phyloP scores from a whole-genome alignment of 1,139 yeast genomes.

The Nadsonia commutata region DNA sequence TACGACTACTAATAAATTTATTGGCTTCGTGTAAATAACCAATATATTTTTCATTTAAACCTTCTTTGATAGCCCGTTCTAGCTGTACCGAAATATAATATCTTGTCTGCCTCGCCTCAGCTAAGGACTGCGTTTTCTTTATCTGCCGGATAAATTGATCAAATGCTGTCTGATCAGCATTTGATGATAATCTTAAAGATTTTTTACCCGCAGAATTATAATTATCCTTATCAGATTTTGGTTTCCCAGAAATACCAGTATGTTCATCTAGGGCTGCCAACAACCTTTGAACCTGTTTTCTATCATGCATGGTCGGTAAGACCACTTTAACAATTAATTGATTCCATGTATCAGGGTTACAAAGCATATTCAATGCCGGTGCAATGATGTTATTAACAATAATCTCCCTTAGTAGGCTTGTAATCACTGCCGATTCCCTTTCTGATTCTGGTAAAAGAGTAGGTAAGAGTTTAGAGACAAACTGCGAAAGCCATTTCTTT shows the following conservation, averaged over 20 bases:
- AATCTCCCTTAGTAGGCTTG: constrained; percentile 45
- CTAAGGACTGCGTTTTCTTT: constrained; percentile 21
- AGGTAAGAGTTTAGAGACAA: constrained; percentile 35
- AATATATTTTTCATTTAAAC: constrained; percentile 12
- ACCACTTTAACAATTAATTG: constrained; percentile 43
- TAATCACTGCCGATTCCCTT: constrained; percentile 33
- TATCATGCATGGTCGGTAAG: constrained; percentile 54
- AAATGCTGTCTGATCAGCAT: constrained; percentile 25
- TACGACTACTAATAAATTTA: constrained; percentile 15
- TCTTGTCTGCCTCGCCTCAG: constrained; percentile 31
- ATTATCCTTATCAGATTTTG: constrained; percentile 2
- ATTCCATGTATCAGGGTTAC: constrained; percentile 48
- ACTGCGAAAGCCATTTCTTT: constrained; percentile 36
- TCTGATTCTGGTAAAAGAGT: constrained; percentile 37
- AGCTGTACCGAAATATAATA: constrained; percentile 30
- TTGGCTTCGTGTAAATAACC: constrained; percentile 19
- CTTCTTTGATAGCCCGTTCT: constrained; percentile 14
- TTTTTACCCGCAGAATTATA: neutral
- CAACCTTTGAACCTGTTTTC: constrained; percentile 60
- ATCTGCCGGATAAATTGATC: constrained; percentile 30
- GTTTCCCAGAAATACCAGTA: constrained; percentile 20
- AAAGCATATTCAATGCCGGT: constrained; percentile 47
- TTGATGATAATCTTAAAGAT: constrained; percentile 17
- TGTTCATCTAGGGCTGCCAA: constrained; percentile 60
- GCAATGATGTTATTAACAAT: constrained; percentile 38